Conservation (phyloP, 306 rosid species). For the Castanea sativa region DNA sequence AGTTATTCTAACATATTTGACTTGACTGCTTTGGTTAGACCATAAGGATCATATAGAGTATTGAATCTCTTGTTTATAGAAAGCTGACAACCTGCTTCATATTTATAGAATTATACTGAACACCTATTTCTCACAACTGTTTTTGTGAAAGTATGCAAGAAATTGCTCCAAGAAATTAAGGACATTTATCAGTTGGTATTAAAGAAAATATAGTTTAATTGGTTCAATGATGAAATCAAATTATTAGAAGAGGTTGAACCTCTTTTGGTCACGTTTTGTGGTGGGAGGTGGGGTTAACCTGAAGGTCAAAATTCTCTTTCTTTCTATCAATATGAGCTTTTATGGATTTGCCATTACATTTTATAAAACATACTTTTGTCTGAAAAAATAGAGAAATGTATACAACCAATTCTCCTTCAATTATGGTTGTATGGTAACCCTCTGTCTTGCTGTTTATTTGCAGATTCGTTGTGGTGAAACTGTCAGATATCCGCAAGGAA, state of each 20-base stretch:
- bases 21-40: neutral
- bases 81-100: neutral
- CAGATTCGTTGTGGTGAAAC: slow-evolving; percentile 53
- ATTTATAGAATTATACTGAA: neutral
- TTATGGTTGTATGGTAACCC: slow-evolving; percentile 16
- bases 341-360: neutral
- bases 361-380: neutral
- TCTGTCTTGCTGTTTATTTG: slow-evolving; percentile 28
- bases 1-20: neutral
- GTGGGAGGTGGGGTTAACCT: neutral
- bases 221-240: neutral
- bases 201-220: neutral
- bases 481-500: slow-evolving; percentile 68
- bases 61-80: neutral
- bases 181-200: neutral
- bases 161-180: neutral
- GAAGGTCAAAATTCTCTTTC: neutral
- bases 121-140: neutral
- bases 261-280: neutral
- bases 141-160: neutral
- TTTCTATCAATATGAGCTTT: neutral
- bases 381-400: slow-evolving; percentile 8
- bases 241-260: neutral
- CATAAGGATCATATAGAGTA: neutral
- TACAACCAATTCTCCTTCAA: neutral